phyloP scores from a whole-genome alignment of 1,284 basidiomycete genomes.

The Melampsora larici-populina region DNA sequence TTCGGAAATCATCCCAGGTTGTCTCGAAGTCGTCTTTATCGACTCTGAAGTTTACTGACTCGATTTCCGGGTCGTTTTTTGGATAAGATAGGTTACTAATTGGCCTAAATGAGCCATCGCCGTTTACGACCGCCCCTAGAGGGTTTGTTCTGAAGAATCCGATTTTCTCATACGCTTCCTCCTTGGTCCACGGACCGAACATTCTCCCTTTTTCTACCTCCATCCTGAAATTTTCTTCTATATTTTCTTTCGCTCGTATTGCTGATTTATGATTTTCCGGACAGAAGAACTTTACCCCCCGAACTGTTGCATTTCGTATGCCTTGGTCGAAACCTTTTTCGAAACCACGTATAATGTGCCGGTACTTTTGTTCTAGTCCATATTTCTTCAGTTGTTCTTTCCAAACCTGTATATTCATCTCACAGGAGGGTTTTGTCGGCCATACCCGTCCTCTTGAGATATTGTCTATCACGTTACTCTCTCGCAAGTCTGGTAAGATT shows the following conservation, averaged over 20 bases:
- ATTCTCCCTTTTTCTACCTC: background rate
- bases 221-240: too few species aligned
- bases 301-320: background rate
- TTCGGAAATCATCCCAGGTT: constrained; percentile 12
- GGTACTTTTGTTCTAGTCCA: background rate
- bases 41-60: background rate
- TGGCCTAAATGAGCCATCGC: background rate
- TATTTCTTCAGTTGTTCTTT: background rate
- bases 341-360: background rate
- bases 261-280: too few species aligned
- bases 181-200: too few species aligned
- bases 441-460: too few species aligned
- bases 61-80: background rate
- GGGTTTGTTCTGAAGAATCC: constrained; percentile 14
- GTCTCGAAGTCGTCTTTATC: too few species aligned
- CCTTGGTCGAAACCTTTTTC: background rate
- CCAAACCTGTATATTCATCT: constrained; percentile 8
- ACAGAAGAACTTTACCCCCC: too few species aligned
- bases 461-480: too few species aligned
- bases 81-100: constrained; percentile 11
- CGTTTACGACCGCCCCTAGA: too few species aligned
- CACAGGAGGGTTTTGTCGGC: background rate
- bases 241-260: too few species aligned
- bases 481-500: too few species aligned
- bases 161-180: background rate